Evolutionary conservation across 1,284 basidiomycete genomes (phyloP).

Genomic region (Cutaneotrichosporon cavernicola): DNA sequence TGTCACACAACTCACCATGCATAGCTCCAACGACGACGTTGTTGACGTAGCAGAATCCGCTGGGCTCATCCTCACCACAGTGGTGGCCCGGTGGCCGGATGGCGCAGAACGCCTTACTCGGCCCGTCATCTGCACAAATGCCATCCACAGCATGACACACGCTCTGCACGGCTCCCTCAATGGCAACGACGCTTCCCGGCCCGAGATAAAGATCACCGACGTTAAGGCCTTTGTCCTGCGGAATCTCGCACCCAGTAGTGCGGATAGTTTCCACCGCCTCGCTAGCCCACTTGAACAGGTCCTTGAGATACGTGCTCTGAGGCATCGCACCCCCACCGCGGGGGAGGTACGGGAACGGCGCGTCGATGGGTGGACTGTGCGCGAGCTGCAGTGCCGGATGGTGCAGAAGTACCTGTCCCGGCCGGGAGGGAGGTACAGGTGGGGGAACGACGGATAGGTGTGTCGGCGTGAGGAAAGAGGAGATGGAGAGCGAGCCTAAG

Average conservation of each 20-base stretch:
- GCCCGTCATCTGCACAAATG: conserved; percentile 29
- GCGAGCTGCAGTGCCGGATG: conserved; percentile 48
- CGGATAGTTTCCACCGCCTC: conserved; percentile 67
- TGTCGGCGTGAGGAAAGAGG: conserved; percentile 22
- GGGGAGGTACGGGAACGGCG: conserved; percentile 39
- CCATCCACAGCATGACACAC: conserved; percentile 80
- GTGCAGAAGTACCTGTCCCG: conserved; percentile 44
- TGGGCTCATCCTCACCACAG: conserved; percentile 78
- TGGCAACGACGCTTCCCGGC: conserved; percentile 58
- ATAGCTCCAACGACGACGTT: conserved; percentile 88
- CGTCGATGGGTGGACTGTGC: conserved; percentile 43
- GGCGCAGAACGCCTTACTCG: conserved; percentile 69
- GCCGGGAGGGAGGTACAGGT: conserved; percentile 27
- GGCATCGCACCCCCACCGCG: conserved; percentile 27
- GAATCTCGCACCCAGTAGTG: conserved; percentile 73
- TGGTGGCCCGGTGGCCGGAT: conserved; percentile 88
- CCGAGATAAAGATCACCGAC: conserved; percentile 67
- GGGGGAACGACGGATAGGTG: conserved; percentile 36
- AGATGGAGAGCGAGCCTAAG: conserved; percentile 39
- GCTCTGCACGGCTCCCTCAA: conserved; percentile 56
- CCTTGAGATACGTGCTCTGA: conserved; percentile 40
- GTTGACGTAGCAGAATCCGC: conserved; percentile 82
- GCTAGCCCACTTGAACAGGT: conserved; percentile 59
- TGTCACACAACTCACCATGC: conserved; percentile 62
- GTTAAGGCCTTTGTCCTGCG: conserved; percentile 67